These are phyloP conservation scores for Boletellus deceptivus DNA, from an alignment of 1,284 basidiomycete genomes.

Conservation along the genomic window DNA sequence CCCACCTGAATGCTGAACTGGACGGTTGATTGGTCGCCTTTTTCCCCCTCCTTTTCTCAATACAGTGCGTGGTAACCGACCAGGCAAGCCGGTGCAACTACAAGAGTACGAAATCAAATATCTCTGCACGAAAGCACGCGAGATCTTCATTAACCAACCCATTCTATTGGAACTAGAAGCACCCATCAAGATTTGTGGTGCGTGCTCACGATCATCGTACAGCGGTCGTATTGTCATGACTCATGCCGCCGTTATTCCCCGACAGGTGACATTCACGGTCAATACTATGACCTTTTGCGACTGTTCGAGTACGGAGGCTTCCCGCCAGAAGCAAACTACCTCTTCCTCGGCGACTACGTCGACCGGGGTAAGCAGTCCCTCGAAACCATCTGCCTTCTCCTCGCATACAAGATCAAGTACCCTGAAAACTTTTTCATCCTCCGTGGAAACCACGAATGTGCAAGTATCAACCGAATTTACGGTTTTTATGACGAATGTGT, in stretches of 20 bases:
- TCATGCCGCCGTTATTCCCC: slow-evolving; percentile 11
- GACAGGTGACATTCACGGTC: slow-evolving; percentile 90
- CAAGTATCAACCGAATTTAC: slow-evolving; percentile 94
- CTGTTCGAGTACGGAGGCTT: slow-evolving; percentile 95
- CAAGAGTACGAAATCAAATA: slow-evolving; percentile 97
- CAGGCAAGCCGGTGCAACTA: slow-evolving; percentile 91
- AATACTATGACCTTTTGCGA: slow-evolving; percentile 92
- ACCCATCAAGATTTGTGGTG: slow-evolving; percentile 96
- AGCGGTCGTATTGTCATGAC: slow-evolving; percentile 12
- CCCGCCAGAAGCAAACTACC: slow-evolving; percentile 94
- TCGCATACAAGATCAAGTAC: slow-evolving; percentile 98
- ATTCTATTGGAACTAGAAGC: slow-evolving; percentile 93
- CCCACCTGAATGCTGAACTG: slow-evolving; percentile 2
- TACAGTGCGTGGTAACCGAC: slow-evolving; percentile 87
- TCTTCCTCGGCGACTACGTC: slow-evolving; percentile 94
- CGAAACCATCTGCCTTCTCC: slow-evolving; percentile 88
- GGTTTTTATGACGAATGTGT: slow-evolving; percentile 96
- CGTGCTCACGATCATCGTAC: slow-evolving; percentile 36
- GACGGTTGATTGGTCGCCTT: slow-evolving; percentile 15
- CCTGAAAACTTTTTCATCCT: slow-evolving; percentile 98
- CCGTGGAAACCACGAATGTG: slow-evolving; percentile 93
- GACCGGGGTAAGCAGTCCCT: slow-evolving; percentile 94
- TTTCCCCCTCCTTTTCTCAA: slow-evolving; percentile 15
- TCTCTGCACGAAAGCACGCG: slow-evolving; percentile 90
- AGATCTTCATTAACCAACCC: slow-evolving; percentile 96